Conservation (phyloP, 2,329 filamentous ascomycete species). For the Pseudogymnoascus sp. region DNA sequence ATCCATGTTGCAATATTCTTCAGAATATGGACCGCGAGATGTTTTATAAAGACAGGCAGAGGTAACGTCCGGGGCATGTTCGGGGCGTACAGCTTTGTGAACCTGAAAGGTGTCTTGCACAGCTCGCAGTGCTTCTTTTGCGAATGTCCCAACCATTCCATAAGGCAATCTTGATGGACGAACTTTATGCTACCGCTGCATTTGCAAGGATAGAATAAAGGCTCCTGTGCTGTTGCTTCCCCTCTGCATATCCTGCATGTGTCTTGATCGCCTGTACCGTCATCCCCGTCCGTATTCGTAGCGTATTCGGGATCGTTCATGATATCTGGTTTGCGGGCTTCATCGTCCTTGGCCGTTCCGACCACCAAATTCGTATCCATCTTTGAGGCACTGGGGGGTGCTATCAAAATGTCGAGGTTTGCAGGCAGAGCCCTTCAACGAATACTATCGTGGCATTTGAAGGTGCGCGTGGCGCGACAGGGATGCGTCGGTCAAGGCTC, state of each 20-base stretch:
- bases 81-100: slow-evolving; percentile 94
- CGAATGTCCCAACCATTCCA: slow-evolving; percentile 98
- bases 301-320: slow-evolving; percentile 49
- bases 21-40: slow-evolving; percentile 65
- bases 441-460: slow-evolving; percentile 6
- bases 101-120: slow-evolving; percentile 96
- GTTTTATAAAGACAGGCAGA: slow-evolving; percentile 68
- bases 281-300: slow-evolving; percentile 27
- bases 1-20: slow-evolving; percentile 69
- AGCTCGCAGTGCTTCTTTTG: slow-evolving; percentile 99
- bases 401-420: slow-evolving; percentile 8
- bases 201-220: slow-evolving; percentile 95
- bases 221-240: slow-evolving; percentile 73
- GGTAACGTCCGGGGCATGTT: slow-evolving; percentile 86
- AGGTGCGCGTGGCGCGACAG: slow-evolving; percentile 1
- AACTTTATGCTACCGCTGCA: slow-evolving; percentile 98
- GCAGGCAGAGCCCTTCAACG: slow-evolving; percentile 9
- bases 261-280: slow-evolving; percentile 40
- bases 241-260: slow-evolving; percentile 97
- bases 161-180: slow-evolving; percentile 94
- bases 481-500: slow-evolving; percentile 8
- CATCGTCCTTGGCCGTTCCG: neutral
- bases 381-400: neutral
- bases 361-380: neutral
- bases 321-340: slow-evolving; percentile 35